Conservation (phyloP, 257 asterid species). For the Lavandula angustifolia region DNA sequence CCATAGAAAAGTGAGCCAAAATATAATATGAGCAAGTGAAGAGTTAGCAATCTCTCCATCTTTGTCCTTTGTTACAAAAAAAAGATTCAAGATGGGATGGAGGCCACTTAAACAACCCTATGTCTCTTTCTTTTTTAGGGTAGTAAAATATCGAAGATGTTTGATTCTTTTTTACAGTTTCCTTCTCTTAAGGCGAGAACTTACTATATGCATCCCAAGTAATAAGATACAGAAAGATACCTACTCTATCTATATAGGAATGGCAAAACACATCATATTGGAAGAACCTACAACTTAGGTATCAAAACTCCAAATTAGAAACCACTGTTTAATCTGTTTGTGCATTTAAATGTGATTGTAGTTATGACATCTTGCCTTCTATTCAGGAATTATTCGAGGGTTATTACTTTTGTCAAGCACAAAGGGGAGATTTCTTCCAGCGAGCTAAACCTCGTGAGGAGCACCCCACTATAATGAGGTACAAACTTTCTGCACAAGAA, state of each 20-base stretch:
- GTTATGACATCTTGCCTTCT: slow-evolving; percentile 17
- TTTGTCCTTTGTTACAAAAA: too few species aligned
- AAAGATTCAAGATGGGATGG: too few species aligned
- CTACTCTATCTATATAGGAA: neutral
- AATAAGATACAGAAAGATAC: slow-evolving; percentile 4
- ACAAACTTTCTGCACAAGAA: slow-evolving; percentile 30
- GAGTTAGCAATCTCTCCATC: too few species aligned
- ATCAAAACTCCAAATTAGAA: neutral
- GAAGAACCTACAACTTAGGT: neutral
- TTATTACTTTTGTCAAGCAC: slow-evolving; percentile 98
- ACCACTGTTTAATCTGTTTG: neutral
- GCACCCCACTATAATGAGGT: slow-evolving; percentile 87
- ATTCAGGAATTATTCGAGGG: slow-evolving; percentile 94
- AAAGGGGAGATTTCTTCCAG: slow-evolving; percentile 76
- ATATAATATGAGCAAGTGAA: neutral
- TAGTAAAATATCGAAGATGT: slow-evolving; percentile 4
- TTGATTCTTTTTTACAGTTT: neutral
- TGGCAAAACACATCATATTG: neutral
- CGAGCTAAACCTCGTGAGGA: slow-evolving; percentile 83
- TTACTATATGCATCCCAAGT: neutral
- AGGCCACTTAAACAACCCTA: neutral
- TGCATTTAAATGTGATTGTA: neutral
- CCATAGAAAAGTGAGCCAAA: neutral
- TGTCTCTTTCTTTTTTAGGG: neutral
- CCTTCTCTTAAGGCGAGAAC: neutral